phyloP scores from a whole-genome alignment of 2,329 filamentous ascomycete species.

The Cladosporium sp. region DNA sequence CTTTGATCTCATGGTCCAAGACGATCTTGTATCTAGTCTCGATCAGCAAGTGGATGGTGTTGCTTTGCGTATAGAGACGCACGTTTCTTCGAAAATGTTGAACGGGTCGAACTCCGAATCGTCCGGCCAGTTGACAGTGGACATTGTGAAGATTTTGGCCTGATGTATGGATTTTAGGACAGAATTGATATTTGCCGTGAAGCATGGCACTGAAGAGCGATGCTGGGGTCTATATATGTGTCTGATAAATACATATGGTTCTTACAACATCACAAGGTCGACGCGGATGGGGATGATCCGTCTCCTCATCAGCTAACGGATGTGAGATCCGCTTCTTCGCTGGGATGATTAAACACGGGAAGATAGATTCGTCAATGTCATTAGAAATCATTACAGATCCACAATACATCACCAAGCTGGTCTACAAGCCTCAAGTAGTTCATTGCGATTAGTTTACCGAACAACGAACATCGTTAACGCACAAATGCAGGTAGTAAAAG shows the following conservation, averaged over 20 bases:
- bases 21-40: slow-evolving; percentile 7
- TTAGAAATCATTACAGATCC: too few relatives aligned
- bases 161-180: neutral
- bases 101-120: slow-evolving; percentile 3
- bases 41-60: neutral
- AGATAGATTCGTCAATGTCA: too few relatives aligned
- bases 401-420: too few relatives aligned
- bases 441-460: too few relatives aligned
- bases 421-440: too few relatives aligned
- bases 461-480: too few relatives aligned
- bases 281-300: neutral
- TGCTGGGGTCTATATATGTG: neutral
- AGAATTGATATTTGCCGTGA: neutral
- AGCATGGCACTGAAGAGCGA: neutral
- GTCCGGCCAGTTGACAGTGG: slow-evolving; percentile 1
- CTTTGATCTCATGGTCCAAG: slow-evolving; percentile 9
- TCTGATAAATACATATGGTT: neutral
- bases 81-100: slow-evolving; percentile 10
- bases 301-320: slow-evolving; percentile 1
- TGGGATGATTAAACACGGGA: neutral
- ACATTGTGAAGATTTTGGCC: neutral
- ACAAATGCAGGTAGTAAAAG: too few relatives aligned
- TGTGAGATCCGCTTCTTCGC: neutral
- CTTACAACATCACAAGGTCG: neutral
- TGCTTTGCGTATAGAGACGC: neutral